Evolutionary conservation across 345 rosid species (phyloP), one percentile per base, ranked within the genome.

Genomic region (Raphanus sativus): DNA sequence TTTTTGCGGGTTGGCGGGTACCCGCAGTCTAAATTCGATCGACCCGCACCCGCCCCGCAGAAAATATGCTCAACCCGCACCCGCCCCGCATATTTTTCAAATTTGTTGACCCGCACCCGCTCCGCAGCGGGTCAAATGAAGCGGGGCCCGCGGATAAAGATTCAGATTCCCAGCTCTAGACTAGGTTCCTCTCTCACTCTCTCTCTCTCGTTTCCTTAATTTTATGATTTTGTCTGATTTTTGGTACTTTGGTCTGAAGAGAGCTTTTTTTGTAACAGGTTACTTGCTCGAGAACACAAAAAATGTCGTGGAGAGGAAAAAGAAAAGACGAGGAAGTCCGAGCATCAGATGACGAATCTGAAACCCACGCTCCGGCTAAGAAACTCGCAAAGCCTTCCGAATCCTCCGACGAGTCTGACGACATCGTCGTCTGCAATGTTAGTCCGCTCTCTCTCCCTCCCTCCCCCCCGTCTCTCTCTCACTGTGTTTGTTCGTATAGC

Each of bases 241-340:
- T 32, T 25, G 15, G 29, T 0, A 54, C 15, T 62, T 21, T 79
- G 13, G 70, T 38, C 78, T 69, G 78, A 73, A 73, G 50, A 30
- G 71, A 62, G 24, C 30, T 62, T 24, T 62, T 34, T 71, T 52
- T 6, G 29, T 4, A 4, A 38, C 61, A 70, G 76, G 7, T 34
- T 0, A 24, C 36, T 65, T 50, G 29, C 30, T 24, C 0, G 62
- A 33, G 25, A 33, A 13, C 0, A 28, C 5, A 34, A 58, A 83
- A 64, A 93, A 58, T 95, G 98, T 86, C 96, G 38, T 79, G 73
- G n/a, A 92, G 84, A 80, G 91, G 97, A 52, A 92, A 95, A 89
- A 75, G 99, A 32, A 92, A 87, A 84, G 90, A 89, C 52, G 86
- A 84, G 21, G 82, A 82, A 26, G 91, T 77, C 3, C 60, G 73